A percentile compares a stretch with the other conserved stretches of the same genome.
Evolutionary conservation across 169 alveolate species (phyloP).

Genomic region (Plasmodium ovale): DNA sequence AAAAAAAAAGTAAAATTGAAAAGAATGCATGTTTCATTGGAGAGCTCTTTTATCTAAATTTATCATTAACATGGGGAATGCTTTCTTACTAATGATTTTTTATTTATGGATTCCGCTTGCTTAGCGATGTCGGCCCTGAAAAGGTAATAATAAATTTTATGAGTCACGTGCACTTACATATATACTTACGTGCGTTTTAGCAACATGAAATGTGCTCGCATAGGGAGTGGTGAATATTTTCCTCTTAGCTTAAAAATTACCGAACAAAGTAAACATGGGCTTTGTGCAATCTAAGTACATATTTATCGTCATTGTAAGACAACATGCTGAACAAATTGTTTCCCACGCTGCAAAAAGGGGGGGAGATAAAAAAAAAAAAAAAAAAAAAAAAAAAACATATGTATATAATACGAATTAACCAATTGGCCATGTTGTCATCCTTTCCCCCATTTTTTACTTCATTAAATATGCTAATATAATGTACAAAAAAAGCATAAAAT

Average conservation of each 20-base stretch:
- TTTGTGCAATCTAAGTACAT: constrained; percentile 56
- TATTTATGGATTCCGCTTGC: constrained; percentile 63
- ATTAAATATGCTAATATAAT: too few species aligned
- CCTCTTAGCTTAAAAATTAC: constrained; percentile 1
- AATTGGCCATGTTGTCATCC: background rate
- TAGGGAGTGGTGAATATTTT: too few species aligned
- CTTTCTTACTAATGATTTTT: constrained; percentile 63
- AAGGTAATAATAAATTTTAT: constrained; percentile 2
- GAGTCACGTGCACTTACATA: background rate
- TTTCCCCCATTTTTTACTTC: too few species aligned
- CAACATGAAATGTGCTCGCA: too few species aligned
- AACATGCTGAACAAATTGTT: constrained; percentile 70
- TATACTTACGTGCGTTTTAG: background rate
- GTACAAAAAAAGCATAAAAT: too few species aligned
- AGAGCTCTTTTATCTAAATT: background rate
- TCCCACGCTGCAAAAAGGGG: constrained; percentile 68
- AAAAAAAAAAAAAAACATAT: background rate
- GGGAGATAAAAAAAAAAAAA: constrained; percentile 35
- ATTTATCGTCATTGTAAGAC: constrained; percentile 70
- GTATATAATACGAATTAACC: background rate
- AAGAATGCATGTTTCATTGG: background rate
- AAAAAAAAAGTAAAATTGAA: background rate
- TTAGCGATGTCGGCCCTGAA: constrained; percentile 63
- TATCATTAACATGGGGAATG: background rate
- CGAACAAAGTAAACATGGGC: constrained; percentile 46